These are phyloP conservation scores for Hymenoscyphus albidus DNA, from an alignment of 2,329 filamentous ascomycete species.

Conservation along the genomic window DNA sequence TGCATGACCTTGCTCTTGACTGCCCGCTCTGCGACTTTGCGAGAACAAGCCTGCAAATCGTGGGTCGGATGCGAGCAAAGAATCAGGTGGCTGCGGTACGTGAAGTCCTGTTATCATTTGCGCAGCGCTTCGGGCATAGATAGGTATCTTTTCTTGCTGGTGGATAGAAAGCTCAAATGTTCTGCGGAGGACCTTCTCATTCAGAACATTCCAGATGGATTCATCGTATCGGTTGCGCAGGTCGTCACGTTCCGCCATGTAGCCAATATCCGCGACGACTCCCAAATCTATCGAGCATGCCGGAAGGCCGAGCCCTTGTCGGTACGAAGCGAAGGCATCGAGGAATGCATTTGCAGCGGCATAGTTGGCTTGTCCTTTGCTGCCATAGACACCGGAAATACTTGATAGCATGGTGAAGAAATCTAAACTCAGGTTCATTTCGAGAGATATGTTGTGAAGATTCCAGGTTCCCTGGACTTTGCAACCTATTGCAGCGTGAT, in stretches of 20 bases:
- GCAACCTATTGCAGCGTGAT: constrained; percentile 32
- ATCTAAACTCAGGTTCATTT: constrained; percentile 30
- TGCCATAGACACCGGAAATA: constrained; percentile 24
- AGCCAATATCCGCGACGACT: no score
- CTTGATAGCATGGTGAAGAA: constrained; percentile 41
- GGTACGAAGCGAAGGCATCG: constrained; percentile 40
- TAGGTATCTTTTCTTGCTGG: constrained; percentile 23
- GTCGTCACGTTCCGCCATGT: constrained; percentile 35
- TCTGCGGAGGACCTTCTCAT: constrained; percentile 29
- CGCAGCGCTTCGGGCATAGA: constrained; percentile 20
- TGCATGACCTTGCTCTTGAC: neutral
- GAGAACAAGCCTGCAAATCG: constrained; percentile 26
- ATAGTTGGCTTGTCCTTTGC: constrained; percentile 42
- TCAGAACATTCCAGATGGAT: constrained; percentile 27
- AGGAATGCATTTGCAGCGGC: constrained; percentile 47
- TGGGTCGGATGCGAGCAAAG: constrained; percentile 26
- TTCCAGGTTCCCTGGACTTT: constrained; percentile 33
- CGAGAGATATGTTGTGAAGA: constrained; percentile 17
- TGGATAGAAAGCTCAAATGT: constrained; percentile 32
- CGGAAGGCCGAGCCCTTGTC: constrained; percentile 39
- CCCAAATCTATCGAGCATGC: no score
- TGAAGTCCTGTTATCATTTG: constrained; percentile 33
- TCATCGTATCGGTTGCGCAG: constrained; percentile 51
- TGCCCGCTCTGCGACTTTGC: constrained; percentile 17
- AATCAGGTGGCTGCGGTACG: constrained; percentile 29